Evolutionary conservation across 306 rosid genomes (phyloP).

Genomic region (Acacia confusa): DNA sequence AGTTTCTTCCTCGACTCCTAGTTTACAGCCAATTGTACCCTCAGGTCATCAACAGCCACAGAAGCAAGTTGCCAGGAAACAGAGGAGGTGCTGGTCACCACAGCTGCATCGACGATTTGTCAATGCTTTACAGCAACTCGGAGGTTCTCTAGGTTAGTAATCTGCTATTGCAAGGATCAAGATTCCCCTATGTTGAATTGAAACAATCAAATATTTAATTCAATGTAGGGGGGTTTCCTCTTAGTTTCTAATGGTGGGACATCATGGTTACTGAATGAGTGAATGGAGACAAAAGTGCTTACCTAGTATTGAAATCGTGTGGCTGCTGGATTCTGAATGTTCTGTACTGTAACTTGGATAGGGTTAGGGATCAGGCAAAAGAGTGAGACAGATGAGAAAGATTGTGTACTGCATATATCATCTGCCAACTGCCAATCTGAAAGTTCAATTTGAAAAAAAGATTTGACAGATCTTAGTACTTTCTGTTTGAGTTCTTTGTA

Average conservation of each 20-base stretch:
- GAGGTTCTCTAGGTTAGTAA: conserved; percentile 71
- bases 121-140: conserved; percentile 71
- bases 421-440: conserved; percentile 22
- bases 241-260: conserved; percentile 20
- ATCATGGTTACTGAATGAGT: conserved; percentile 5
- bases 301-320: not conserved
- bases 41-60: conserved; percentile 26
- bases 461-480: not conserved
- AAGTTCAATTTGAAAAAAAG: conserved; percentile 15
- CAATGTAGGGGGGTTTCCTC: not conserved
- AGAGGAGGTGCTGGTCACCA: conserved; percentile 81
- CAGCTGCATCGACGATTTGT: conserved; percentile 71
- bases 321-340: not conserved
- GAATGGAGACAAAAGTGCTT: conserved; percentile 4
- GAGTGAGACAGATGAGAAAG: not conserved
- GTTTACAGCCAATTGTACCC: conserved; percentile 44
- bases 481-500: conserved; percentile 19
- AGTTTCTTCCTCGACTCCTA: conserved; percentile 44
- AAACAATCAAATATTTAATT: conserved; percentile 7
- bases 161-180: not conserved
- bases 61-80: conserved; percentile 59
- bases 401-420: not conserved
- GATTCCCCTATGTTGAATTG: conserved; percentile 20
- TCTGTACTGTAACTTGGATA: conserved; percentile 10
- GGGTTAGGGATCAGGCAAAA: conserved; percentile 26